Base-by-base conservation (phyloP, 176 grass and related monocot genomes). In the Olyra latifolia region DNA sequence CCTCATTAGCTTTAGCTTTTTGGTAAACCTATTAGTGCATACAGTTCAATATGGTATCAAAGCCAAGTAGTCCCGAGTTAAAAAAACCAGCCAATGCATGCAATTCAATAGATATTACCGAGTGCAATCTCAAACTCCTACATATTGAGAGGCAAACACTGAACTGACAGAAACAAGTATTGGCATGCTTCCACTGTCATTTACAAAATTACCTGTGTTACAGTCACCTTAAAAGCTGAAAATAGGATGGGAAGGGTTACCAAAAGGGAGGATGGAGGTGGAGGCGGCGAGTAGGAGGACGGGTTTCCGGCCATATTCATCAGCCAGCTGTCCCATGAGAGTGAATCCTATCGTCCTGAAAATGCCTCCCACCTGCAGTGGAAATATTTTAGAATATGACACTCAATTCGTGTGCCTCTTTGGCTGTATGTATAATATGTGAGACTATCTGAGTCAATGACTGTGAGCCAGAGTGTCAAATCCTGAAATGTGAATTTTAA, bases 291-390 rank as follows among this genome's bases (percentile, higher is more conserved):
- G 58, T 14, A 97, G 89, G 23, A 97, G 87, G 14, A 97, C 79
- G 43, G 87, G 87, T 73, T 97, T 97, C 74, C 94, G 56, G 44
- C 89, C 94, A 44, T 92, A 90, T 16, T 97, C 94, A 58, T 97
- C 94, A 7, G 91, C 84, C 17, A 97, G 82, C 62, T 97, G 91
- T 4, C 91, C 94, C 55, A 84, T 76, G 68, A 94, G 78, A 43
- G 94, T 88, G 66, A 94, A 83, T 10, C 85, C 84, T 32, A 94
- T 65, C 45, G 87, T 81, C 67, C 85, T 94, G 88, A 97, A 94
- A 44, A 92, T 82, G 24, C 91, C 94, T 42, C 93, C 91, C 25
- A 92, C 69, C 94, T 94, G 88, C 44, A 85, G 32, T 82, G 86
- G n/a, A n/a, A n/a, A n/a, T n/a, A n/a, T n/a, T n/a, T n/a, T n/a